Evolutionary conservation across 2,329 filamentous ascomycete genomes (phyloP), one percentile per base, ranked within the genome.

Genomic region (Dactylella cylindrospora): DNA sequence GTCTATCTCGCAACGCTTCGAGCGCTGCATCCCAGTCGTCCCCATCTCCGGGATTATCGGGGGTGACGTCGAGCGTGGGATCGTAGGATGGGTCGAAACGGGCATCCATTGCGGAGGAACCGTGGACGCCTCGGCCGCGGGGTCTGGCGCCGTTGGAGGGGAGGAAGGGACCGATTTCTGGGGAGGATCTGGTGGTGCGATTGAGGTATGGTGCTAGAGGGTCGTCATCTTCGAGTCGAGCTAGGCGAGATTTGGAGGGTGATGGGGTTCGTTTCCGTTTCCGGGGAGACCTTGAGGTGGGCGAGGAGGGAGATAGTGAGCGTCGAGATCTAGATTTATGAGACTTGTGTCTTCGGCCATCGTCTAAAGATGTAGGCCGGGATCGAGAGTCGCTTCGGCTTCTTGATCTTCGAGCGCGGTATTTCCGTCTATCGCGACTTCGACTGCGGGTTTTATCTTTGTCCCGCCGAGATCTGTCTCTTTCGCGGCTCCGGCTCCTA

Each of bases 21-120:
- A 93, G 76, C 0, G 86, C 83, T 67, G 88, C 81, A 36, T 88
- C 86, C 90, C 89, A 95, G 60, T 88, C 82, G 62, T 84, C 83
- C 22, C 77, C 78, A 17, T 72, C 73, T 2, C 74, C 75, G 1
- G 76, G 75, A 2, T 75, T 73, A 62, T 79, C 78, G 40, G 74
- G 69, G 10, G 73, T 72, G 2, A 85, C 72, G 67, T 87, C 81
- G n/a, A 75, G 71, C 5, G 73, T 77, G 0, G 80, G 79, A 59
- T 82, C 77, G 67, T 85, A 85, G 6, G 76, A 79, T 1, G 82
- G 76, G 0, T 85, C 84, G 72, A 96, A 97, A 46, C 87, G 87
- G 19, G 80, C 77, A 70, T 96, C 90, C 66, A 96, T 94, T 7
- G 80, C 83, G 20, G 83, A 84, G 3, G 75, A 73, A 1, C 78